Evolutionary conservation across 352 stramenopile species (phyloP).

Genomic region (Pythium folliculosum): DNA sequence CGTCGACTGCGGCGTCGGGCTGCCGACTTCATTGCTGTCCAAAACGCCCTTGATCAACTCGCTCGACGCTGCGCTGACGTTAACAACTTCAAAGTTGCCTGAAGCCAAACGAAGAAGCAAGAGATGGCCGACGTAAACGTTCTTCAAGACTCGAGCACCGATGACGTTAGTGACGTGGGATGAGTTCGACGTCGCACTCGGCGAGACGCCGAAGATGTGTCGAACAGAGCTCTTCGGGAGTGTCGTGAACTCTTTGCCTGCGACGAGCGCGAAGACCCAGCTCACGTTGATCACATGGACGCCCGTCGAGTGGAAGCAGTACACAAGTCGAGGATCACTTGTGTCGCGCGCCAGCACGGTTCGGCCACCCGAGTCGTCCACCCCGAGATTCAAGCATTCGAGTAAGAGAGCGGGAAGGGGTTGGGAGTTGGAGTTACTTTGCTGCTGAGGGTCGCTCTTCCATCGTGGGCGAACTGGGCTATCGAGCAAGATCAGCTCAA

Average conservation of each 20-base stretch:
- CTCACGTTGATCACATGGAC: constrained; percentile 77
- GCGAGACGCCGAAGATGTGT: constrained; percentile 79
- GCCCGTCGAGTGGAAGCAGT: constrained; percentile 76
- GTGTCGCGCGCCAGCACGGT: constrained; percentile 52
- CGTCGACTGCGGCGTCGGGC: constrained; percentile 25
- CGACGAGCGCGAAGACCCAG: constrained; percentile 64
- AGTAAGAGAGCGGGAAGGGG: constrained; percentile 59
- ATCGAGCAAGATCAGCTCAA: constrained; percentile 75
- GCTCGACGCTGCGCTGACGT: constrained; percentile 72
- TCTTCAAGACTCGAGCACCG: constrained; percentile 68
- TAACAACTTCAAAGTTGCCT: constrained; percentile 77
- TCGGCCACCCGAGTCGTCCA: constrained; percentile 72
- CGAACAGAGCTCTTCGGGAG: constrained; percentile 71
- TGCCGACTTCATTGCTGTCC: constrained; percentile 32
- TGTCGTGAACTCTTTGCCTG: constrained; percentile 57
- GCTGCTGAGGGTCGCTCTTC: constrained; percentile 38
- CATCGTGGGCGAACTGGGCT: constrained; percentile 60
- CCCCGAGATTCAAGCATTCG: constrained; percentile 73
- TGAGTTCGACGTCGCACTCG: constrained; percentile 12
- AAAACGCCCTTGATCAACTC: constrained; percentile 69
- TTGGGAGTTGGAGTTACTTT: background rate
- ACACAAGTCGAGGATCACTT: constrained; percentile 60
- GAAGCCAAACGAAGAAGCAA: constrained; percentile 72
- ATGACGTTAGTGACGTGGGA: constrained; percentile 51
- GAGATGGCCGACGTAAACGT: constrained; percentile 75